Evolutionary conservation across 2,329 filamentous ascomycete genomes (phyloP), one percentile per base, ranked within the genome.

Genomic region (Ceratocystis huliohia): DNA sequence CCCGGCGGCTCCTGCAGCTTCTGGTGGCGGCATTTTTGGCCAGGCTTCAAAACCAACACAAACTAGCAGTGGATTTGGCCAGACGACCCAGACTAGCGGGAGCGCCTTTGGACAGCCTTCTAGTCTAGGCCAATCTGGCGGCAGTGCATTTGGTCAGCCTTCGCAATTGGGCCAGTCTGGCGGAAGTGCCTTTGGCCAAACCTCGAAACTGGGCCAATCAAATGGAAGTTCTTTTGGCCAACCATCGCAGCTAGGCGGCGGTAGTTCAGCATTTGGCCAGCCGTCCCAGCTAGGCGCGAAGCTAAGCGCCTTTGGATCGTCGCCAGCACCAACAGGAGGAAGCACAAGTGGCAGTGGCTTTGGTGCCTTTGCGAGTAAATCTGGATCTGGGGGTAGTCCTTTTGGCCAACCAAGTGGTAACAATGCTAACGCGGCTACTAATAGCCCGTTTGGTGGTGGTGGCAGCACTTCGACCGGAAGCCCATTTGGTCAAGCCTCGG

Each of bases 51-150:
- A 76, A 59, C 70, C 73, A 15, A 68, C 74, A 1, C 75, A 75
- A 46, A 45, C 28, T n/a, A 75, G 56, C 66, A 74, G 53, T 64
- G 71, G 70, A 1, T 79, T 81, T 68, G 74, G 75, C 5, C 78
- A 77, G 64, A 69, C 74, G 0, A 72, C 73, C 41, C 72, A 75
- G 25, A 64, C 72, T 5, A 46, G 70, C n/a, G 61, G 65, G 17
- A 56, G 66, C 33, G 70, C 71, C 0, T 79, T 81, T 68, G 74
- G 75, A 4, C 78, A 77, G 64, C 69, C 74, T 0, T 73, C 73
- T 48, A 72, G 74, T 13, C 20, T 65, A 67, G 69, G 72, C 69
- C 44, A 74, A 70, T 61, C 74, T 13, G 64, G 71, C n/a, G 72
- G 73, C 15, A 69, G 65, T 48, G 72, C 71, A 0, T 76, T 77